Base-by-base conservation (phyloP, 345 rosid species). In the Aquilaria malaccensis region DNA sequence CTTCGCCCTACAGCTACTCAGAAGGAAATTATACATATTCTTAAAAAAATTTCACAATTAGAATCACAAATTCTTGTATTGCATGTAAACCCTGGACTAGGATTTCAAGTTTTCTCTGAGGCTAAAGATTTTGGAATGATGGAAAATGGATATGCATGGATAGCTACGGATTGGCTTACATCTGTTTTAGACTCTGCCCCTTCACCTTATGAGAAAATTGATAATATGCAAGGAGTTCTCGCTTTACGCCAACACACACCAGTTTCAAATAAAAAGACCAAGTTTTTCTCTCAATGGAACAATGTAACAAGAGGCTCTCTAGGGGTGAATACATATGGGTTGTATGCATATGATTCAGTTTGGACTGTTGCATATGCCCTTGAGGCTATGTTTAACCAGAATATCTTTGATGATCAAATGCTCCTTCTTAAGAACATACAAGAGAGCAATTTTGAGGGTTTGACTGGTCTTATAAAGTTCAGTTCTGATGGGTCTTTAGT, bases 121-220 rank as follows among this genome's bases (percentile, higher is more conserved):
- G 96, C 89, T 2, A 60, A 79, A 61, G 70, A 80, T 56, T 88
- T 92, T 68, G 72, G 78, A 53, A 87, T 89, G 98, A 82, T 92
- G 96, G 79, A 74, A 30, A 59, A 66, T 59, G 69, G 68, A 60
- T 89, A 78, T 45, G 93, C 82, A 37, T 92, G 98, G 98, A 70
- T 92, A 7, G 83, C 94, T 58, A 87, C 98, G 9, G 95, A 89
- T 80, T 92, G 98, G 98, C 85, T 92, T 60, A 76, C 96, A 68
- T 65, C 87, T 55, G 81, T 93, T 30, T 62, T 89, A 64, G 95
- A 89, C 64, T 87, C 97, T 49, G 30, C 74, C 67, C 68, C 77
- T 10, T 51, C 31, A 13, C 74, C 73, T 55, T 69, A 37, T 55
- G 54, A 65, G 47, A 66, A 63, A 37, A 70, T 85, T 7, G 56